A percentile compares a stretch with the other conserved stretches of the same genome.
phyloP scores from a whole-genome alignment of 257 asterid species.

The Ehretia macrophylla region DNA sequence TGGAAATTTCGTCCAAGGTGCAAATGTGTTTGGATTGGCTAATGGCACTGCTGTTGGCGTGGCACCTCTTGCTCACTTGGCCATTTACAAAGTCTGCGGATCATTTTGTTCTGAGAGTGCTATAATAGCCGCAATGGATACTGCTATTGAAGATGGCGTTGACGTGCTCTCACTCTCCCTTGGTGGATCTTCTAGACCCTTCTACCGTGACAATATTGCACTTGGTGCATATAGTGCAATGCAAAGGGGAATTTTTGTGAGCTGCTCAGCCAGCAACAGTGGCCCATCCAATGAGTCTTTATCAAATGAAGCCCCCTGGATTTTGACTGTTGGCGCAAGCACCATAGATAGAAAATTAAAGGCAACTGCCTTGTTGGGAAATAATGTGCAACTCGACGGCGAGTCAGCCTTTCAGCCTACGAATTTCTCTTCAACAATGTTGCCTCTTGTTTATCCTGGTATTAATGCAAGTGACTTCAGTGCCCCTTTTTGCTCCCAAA shows the following conservation, averaged over 20 bases:
- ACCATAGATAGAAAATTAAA: slow-evolving; percentile 14
- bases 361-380: slow-evolving; percentile 15
- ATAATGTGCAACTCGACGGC: slow-evolving; percentile 9
- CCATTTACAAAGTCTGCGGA: slow-evolving; percentile 21
- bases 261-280: no score
- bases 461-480: not conserved
- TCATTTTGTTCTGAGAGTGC: slow-evolving; percentile 15
- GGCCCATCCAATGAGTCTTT: no score
- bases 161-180: slow-evolving; percentile 21
- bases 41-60: slow-evolving; percentile 34
- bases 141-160: slow-evolving; percentile 21
- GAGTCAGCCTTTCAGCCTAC: slow-evolving; percentile 17
- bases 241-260: slow-evolving; percentile 15
- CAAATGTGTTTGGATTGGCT: slow-evolving; percentile 29
- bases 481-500: slow-evolving; percentile 7
- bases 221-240: slow-evolving; percentile 20
- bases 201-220: slow-evolving; percentile 16
- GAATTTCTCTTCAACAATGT: slow-evolving; percentile 3
- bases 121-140: slow-evolving; percentile 20
- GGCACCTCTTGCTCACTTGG: slow-evolving; percentile 22
- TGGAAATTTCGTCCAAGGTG: slow-evolving; percentile 33
- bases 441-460: slow-evolving; percentile 14
- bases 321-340: no score
- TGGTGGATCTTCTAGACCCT: slow-evolving; percentile 10
- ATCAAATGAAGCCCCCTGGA: no score